Conservation (phyloP, 768 basidiomycete genomes). For the Mycena vulgaris region DNA sequence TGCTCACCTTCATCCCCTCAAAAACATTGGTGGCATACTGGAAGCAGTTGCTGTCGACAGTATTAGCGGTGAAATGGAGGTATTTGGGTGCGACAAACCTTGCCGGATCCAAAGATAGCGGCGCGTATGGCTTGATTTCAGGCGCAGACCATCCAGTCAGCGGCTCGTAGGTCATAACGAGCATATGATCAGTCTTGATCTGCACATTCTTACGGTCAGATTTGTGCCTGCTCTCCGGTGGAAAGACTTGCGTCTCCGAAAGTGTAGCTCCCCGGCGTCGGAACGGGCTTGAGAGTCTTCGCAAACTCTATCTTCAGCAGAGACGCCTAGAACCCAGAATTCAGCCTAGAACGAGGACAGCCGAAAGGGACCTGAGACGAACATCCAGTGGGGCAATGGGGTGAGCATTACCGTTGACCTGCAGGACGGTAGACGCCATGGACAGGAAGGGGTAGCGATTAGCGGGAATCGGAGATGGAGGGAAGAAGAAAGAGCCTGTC, state of each 20-base stretch:
- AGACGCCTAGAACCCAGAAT: conserved; percentile 61
- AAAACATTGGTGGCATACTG: conserved; percentile 92
- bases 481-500: not conserved
- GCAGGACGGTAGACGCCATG: not conserved
- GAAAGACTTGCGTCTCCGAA: conserved; percentile 75
- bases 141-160: conserved; percentile 78
- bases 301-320: conserved; percentile 66
- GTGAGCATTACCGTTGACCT: conserved; percentile 20
- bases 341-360: not conserved
- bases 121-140: conserved; percentile 82
- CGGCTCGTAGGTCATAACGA: conserved; percentile 75
- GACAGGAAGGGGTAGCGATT: not conserved
- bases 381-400: conserved; percentile 23
- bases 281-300: conserved; percentile 65
- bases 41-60: conserved; percentile 67
- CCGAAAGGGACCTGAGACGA: not conserved
- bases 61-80: not conserved
- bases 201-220: conserved; percentile 43
- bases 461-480: not conserved
- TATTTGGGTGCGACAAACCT: conserved; percentile 50
- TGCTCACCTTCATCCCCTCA: conserved; percentile 84
- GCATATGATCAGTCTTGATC: conserved; percentile 87
- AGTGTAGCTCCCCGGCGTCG: conserved; percentile 59
- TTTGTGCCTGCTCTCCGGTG: too few species aligned
- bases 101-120: conserved; percentile 78